Evolutionary conservation across 176 grass and related monocot genomes (phyloP).

Genomic region (Oryza rufipogon): DNA sequence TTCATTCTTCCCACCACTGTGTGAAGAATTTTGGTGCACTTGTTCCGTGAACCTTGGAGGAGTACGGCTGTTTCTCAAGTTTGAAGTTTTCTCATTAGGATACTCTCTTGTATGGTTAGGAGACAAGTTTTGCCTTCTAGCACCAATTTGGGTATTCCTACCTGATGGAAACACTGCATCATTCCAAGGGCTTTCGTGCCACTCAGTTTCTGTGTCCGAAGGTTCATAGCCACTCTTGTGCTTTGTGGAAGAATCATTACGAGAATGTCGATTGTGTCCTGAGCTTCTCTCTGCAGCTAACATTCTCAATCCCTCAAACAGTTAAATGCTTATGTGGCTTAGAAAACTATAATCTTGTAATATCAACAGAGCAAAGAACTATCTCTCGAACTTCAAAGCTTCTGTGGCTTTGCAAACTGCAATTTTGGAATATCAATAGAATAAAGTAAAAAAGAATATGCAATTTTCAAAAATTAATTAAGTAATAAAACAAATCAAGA

Average conservation of each 20-base stretch:
- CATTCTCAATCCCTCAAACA: slow-evolving; percentile 45
- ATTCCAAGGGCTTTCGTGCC: slow-evolving; percentile 81
- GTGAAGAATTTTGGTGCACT: slow-evolving; percentile 45
- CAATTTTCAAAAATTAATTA: background rate
- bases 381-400: slow-evolving; percentile 24
- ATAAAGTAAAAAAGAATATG: slow-evolving; percentile 9
- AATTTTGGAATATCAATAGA: slow-evolving; percentile 29
- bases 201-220: slow-evolving; percentile 78
- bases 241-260: slow-evolving; percentile 35
- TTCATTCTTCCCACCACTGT: slow-evolving; percentile 37
- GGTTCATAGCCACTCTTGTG: slow-evolving; percentile 75
- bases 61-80: slow-evolving; percentile 46
- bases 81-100: slow-evolving; percentile 44
- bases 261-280: slow-evolving; percentile 37
- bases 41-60: slow-evolving; percentile 48
- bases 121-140: slow-evolving; percentile 51
- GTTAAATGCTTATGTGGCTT: slow-evolving; percentile 16
- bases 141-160: slow-evolving; percentile 42
- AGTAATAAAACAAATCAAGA: slow-evolving; percentile 1
- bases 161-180: slow-evolving; percentile 51
- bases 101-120: slow-evolving; percentile 39
- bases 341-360: slow-evolving; percentile 28
- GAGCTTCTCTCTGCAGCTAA: slow-evolving; percentile 41
- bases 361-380: slow-evolving; percentile 32
- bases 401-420: slow-evolving; percentile 24